Conservation (phyloP, 1,139 yeast genomes). For the Yamadazyma atmosphaerica region DNA sequence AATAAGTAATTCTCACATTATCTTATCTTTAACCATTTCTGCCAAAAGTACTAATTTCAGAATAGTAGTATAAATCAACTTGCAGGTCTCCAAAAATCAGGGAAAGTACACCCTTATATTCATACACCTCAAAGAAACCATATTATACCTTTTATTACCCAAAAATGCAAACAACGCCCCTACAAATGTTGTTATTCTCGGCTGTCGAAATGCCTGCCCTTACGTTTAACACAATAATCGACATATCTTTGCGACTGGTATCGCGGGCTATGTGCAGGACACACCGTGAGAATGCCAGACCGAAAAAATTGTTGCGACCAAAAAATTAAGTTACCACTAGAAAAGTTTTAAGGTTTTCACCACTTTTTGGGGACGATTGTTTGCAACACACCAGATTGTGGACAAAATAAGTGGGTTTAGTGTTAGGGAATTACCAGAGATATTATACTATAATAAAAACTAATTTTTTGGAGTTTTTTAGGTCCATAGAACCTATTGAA, state of each 20-base stretch:
- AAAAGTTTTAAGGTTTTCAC: neutral
- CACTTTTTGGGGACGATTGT: neutral
- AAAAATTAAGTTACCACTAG: neutral
- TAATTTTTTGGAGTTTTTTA: no score
- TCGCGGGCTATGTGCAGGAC: slow-evolving; percentile 1
- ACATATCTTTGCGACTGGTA: neutral
- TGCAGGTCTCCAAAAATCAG: neutral
- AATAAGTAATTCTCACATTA: neutral
- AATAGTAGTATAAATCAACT: no score
- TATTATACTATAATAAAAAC: no score
- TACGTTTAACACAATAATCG: no score
- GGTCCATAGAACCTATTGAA: no score
- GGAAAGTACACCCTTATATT: neutral
- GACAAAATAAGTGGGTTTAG: no score
- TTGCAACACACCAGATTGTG: neutral
- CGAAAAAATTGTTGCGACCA: slow-evolving; percentile 4
- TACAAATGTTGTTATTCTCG: no score
- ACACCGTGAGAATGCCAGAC: neutral
- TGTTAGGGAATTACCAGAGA: no score
- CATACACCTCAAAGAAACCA: no score
- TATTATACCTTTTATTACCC: no score
- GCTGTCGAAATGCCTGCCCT: no score
- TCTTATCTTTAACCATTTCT: neutral
- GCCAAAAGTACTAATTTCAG: neutral
- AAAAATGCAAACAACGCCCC: neutral